These are phyloP conservation scores for Xanthoconium stramineum DNA, from an alignment of 768 basidiomycete species.

Conservation along the genomic window DNA sequence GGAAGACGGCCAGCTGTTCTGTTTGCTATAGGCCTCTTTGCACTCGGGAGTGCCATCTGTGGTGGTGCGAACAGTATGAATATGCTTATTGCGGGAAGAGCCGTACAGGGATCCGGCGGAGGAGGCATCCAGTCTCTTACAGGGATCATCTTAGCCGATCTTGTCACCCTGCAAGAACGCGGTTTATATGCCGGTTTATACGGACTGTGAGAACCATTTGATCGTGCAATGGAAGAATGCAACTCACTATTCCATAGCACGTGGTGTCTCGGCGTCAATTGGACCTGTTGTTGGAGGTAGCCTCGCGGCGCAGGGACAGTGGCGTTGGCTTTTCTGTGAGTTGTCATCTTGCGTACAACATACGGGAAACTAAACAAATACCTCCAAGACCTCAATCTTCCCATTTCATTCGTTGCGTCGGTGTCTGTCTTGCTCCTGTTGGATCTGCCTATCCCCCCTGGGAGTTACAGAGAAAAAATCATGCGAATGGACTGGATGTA, in stretches of 20 bases:
- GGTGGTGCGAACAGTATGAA: conserved; percentile 42
- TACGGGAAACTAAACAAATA: not conserved
- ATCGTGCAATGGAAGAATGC: not conserved
- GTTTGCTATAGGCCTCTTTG: conserved; percentile 33
- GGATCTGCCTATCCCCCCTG: conserved; percentile 33
- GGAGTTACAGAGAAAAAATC: conserved; percentile 34
- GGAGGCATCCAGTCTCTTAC: conserved; percentile 38
- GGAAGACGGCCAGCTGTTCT: conserved; percentile 37
- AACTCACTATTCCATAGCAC: conserved; percentile 8
- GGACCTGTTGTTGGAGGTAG: conserved; percentile 38
- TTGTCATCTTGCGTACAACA: not conserved
- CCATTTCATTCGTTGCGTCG: conserved; percentile 32
- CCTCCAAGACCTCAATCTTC: conserved; percentile 39
- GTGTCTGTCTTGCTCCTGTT: conserved; percentile 30
- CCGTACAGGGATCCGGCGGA: conserved; percentile 40
- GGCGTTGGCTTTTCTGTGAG: conserved; percentile 43
- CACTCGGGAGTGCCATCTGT: conserved; percentile 40
- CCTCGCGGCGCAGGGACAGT: conserved; percentile 30
- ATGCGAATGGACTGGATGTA: conserved; percentile 44
- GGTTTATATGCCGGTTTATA: conserved; percentile 39
- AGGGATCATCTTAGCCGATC: conserved; percentile 43
- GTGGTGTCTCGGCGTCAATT: conserved; percentile 35
- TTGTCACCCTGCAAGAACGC: conserved; percentile 45
- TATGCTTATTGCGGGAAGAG: conserved; percentile 41
- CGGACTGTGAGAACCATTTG: conserved; percentile 27